A percentile compares a stretch with the other conserved stretches of the same genome.
These are phyloP conservation scores for Fusarium vanettenii DNA, from an alignment of 2,329 filamentous ascomycete species.

Conservation along the genomic window DNA sequence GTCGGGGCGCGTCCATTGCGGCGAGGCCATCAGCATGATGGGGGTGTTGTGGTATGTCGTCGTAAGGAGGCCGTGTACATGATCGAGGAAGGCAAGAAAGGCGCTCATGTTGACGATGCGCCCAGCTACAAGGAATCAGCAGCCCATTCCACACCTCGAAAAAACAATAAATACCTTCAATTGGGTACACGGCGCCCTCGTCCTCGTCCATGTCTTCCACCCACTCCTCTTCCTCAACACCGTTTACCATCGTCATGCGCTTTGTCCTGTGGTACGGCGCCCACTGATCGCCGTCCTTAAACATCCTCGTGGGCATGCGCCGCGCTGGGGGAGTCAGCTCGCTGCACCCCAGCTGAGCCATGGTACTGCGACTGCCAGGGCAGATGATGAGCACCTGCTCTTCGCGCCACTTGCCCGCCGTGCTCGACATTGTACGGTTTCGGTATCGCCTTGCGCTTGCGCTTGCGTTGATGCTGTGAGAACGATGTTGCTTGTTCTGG, in stretches of 20 bases:
- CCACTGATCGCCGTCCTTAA: slow-evolving; percentile 83
- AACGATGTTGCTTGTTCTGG: background rate
- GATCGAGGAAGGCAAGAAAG: slow-evolving; percentile 92
- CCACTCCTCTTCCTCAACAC: slow-evolving; percentile 72
- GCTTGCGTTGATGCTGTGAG: background rate
- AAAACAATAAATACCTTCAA: slow-evolving; percentile 63
- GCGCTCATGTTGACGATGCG: slow-evolving; percentile 90
- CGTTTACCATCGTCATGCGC: slow-evolving; percentile 64
- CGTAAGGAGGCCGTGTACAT: slow-evolving; percentile 89
- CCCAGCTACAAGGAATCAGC: slow-evolving; percentile 65
- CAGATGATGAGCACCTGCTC: slow-evolving; percentile 78
- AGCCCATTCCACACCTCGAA: background rate
- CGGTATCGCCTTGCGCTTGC: slow-evolving; percentile 9
- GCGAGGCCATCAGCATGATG: slow-evolving; percentile 89
- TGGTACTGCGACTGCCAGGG: slow-evolving; percentile 87
- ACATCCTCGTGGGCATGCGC: slow-evolving; percentile 94
- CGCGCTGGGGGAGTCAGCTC: slow-evolving; percentile 92
- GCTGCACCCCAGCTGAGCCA: slow-evolving; percentile 89
- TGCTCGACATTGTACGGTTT: slow-evolving; percentile 61
- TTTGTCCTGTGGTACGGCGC: slow-evolving; percentile 81
- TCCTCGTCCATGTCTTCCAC: slow-evolving; percentile 90
- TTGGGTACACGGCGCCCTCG: slow-evolving; percentile 90
- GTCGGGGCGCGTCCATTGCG: slow-evolving; percentile 89
- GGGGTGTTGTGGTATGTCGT: slow-evolving; percentile 97
- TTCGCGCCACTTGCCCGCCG: slow-evolving; percentile 71